Percentiles rank a stretch among this genome's conserved stretches.
These are phyloP conservation scores for Carex myosuroides DNA, from an alignment of 176 grass and related monocot genomes.

Conservation along the genomic window DNA sequence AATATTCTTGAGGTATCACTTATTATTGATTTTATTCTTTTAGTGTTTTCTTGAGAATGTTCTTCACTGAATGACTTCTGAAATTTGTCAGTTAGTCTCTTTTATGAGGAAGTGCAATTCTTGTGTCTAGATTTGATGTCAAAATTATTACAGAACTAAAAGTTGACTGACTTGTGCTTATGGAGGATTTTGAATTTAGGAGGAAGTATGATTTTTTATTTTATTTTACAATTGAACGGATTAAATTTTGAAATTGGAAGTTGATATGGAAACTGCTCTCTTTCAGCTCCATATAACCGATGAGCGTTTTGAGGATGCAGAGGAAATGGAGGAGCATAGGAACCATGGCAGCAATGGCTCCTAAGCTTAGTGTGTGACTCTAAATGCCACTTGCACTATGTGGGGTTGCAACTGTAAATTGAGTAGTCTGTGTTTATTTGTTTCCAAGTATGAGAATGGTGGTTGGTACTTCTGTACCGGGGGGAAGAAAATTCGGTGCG, in stretches of 20 bases:
- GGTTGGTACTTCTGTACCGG: conserved; percentile 1
- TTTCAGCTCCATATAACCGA: conserved; percentile 77
- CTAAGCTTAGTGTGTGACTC: conserved; percentile 20
- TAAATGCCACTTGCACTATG: conserved; percentile 18
- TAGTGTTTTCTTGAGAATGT: neutral
- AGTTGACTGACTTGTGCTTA: neutral
- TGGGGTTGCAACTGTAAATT: conserved; percentile 11
- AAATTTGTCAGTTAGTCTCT: neutral
- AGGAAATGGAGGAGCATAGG: conserved; percentile 42
- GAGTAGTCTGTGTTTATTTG: neutral
- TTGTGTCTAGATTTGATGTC: neutral
- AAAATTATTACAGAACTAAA: no score
- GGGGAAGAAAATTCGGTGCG: conserved; percentile 5
- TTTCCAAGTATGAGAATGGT: conserved; percentile 1
- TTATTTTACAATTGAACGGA: neutral
- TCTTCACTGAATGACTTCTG: neutral
- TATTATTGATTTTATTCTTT: neutral
- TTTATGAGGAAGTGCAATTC: neutral
- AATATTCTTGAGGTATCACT: conserved; percentile 54
- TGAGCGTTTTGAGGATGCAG: conserved; percentile 85
- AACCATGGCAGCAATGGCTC: conserved; percentile 35
- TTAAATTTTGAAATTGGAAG: neutral
- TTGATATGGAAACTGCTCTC: neutral
- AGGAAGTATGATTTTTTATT: no score
- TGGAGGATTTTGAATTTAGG: no score